A percentile compares a stretch with the other conserved stretches of the same genome.
Evolutionary conservation across 140 eudicot genomes (phyloP).

Genomic region (Oenanthe javanica): DNA sequence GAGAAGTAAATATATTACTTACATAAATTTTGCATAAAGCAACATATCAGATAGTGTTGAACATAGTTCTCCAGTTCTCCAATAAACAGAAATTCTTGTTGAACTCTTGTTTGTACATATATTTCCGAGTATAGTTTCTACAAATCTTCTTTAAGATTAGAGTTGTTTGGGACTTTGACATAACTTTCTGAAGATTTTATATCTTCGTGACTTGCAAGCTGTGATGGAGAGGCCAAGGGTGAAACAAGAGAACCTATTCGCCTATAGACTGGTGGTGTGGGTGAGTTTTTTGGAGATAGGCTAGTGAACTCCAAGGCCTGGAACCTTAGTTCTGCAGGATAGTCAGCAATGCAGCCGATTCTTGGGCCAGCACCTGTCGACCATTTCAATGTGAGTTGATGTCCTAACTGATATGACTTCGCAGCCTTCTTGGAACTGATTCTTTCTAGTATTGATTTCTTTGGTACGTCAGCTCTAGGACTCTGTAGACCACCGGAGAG

Average conservation of each 20-base stretch:
- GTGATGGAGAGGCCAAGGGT: constrained; percentile 14
- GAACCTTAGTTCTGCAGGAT: constrained; percentile 73
- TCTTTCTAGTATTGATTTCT: constrained; percentile 59
- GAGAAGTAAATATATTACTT: no score
- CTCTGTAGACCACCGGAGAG: constrained; percentile 88
- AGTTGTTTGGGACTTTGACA: neutral
- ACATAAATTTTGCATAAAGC: neutral
- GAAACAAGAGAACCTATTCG: constrained; percentile 28
- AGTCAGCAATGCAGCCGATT: constrained; percentile 91
- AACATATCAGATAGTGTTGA: neutral
- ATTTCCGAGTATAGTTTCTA: neutral
- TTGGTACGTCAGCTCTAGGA: constrained; percentile 61
- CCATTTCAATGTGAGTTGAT: constrained; percentile 70
- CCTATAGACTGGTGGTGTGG: constrained; percentile 19
- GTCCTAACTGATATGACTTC: constrained; percentile 61
- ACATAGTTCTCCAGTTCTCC: neutral
- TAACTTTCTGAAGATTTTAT: neutral
- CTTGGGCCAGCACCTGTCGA: constrained; percentile 93
- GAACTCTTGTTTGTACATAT: neutral
- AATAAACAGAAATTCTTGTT: neutral
- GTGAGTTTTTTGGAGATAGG: constrained; percentile 54
- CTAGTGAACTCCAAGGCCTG: constrained; percentile 83
- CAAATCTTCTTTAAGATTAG: neutral
- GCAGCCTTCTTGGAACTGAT: constrained; percentile 67
- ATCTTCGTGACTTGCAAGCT: neutral